phyloP scores from a whole-genome alignment of 2,329 filamentous ascomycete species.

The Fonsecaea monophora region DNA sequence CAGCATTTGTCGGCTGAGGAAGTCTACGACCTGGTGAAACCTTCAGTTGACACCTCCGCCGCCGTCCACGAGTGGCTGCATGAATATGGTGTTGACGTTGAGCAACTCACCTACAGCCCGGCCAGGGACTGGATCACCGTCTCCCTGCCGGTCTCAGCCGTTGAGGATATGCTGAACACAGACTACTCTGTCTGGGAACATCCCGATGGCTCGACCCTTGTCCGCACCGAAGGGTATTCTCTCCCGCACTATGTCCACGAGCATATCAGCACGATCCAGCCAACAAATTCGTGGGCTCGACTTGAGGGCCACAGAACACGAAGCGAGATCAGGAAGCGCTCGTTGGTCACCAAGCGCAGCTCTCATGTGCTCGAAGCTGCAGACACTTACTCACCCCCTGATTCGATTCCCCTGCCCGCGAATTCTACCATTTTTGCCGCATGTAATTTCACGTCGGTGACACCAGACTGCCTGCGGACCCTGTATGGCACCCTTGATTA shows the following conservation, averaged over 20 bases:
- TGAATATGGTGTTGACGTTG: constrained; percentile 57
- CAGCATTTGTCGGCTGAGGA: constrained; percentile 36
- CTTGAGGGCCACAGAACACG: constrained; percentile 23
- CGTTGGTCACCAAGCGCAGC: constrained; percentile 10
- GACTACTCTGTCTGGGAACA: constrained; percentile 36
- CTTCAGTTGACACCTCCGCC: constrained; percentile 29
- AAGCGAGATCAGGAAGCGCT: constrained; percentile 28
- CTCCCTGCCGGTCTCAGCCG: constrained; percentile 23
- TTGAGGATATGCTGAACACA: constrained; percentile 35
- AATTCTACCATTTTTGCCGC: constrained; percentile 45
- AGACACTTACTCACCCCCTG: constrained; percentile 27
- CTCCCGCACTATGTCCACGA: constrained; percentile 34
- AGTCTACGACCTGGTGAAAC: constrained; percentile 36
- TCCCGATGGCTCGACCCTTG: constrained; percentile 29
- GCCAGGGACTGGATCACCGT: constrained; percentile 36
- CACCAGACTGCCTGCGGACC: constrained; percentile 61
- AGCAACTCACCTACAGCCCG: constrained; percentile 43
- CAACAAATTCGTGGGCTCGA: constrained; percentile 36
- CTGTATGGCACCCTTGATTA: constrained; percentile 64
- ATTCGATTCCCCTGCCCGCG: constrained; percentile 20
- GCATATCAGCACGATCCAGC: constrained; percentile 37
- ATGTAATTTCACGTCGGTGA: constrained; percentile 61
- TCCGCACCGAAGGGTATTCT: constrained; percentile 35
- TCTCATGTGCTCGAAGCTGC: constrained; percentile 25
- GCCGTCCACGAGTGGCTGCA: constrained; percentile 39